Evolutionary conservation across 495 filamentous ascomycete species (phyloP).

Genomic region (Chaetomium tenue): DNA sequence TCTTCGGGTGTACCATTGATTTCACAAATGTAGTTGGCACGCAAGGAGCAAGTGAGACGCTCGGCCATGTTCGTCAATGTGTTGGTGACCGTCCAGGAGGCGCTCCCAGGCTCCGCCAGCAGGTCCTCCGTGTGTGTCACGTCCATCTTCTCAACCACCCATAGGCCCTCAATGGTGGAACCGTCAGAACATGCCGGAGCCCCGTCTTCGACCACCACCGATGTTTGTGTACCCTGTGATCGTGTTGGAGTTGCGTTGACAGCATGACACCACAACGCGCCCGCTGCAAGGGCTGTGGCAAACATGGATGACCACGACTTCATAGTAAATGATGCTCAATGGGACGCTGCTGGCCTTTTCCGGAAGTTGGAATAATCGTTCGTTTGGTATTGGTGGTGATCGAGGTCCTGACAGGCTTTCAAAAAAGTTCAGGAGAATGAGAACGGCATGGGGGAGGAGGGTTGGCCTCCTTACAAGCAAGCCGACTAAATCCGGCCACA

Average conservation of each 20-base stretch:
- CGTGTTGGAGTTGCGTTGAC: neutral
- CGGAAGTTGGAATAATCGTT: too few relatives aligned
- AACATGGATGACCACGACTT: neutral
- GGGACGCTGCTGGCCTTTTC: neutral
- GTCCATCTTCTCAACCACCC: conserved; percentile 11
- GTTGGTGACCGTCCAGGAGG: conserved; percentile 16
- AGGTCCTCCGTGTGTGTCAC: conserved; percentile 14
- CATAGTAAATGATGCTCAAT: neutral
- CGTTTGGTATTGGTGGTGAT: too few relatives aligned
- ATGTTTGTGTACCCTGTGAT: neutral
- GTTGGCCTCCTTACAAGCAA: too few relatives aligned
- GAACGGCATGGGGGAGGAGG: too few relatives aligned
- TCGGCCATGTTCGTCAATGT: conserved; percentile 8
- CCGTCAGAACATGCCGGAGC: neutral
- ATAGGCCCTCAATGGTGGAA: neutral
- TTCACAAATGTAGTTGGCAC: conserved; percentile 23
- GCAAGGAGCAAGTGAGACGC: conserved; percentile 4
- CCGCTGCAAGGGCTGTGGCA: neutral
- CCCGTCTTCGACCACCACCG: neutral
- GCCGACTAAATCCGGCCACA: too few relatives aligned
- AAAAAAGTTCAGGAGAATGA: too few relatives aligned
- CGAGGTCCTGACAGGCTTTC: too few relatives aligned
- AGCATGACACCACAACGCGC: neutral
- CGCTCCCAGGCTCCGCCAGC: conserved; percentile 8
- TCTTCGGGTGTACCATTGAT: conserved; percentile 15